Percentiles rank a stretch among this genome's conserved stretches.
Evolutionary conservation across 345 rosid genomes (phyloP).

Genomic region (Euphorbia peplus): DNA sequence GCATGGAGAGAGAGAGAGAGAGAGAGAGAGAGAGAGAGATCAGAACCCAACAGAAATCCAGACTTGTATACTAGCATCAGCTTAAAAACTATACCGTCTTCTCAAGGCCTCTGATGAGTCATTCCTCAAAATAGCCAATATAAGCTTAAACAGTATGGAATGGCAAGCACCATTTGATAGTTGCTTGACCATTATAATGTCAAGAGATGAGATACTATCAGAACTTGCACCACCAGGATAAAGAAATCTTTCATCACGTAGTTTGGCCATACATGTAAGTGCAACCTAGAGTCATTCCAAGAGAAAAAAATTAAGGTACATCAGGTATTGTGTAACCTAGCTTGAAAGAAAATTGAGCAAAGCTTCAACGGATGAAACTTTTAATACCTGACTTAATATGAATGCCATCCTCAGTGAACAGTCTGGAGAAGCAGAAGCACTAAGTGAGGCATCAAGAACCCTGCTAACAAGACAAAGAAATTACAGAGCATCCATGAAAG

Average conservation of each 20-base stretch:
- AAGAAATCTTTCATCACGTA: conserved; percentile 80
- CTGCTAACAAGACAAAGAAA: conserved; percentile 42
- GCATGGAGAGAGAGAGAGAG: conserved; percentile 16
- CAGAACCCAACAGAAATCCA: conserved; percentile 15
- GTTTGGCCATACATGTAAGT: conserved; percentile 95
- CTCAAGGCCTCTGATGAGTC: conserved; percentile 95
- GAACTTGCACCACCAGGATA: conserved; percentile 61
- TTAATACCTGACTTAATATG: conserved; percentile 63
- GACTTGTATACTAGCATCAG: conserved; percentile 15
- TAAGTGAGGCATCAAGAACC: conserved; percentile 85
- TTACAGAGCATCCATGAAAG: conserved; percentile 22
- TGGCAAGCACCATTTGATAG: conserved; percentile 91
- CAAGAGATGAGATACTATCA: conserved; percentile 77
- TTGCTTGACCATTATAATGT: conserved; percentile 72
- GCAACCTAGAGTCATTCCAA: conserved; percentile 59
- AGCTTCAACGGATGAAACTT: background rate
- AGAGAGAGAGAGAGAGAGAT: conserved; percentile 16
- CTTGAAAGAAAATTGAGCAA: background rate
- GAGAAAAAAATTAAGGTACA: conserved; percentile 8
- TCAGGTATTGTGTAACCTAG: background rate
- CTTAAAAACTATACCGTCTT: conserved; percentile 64
- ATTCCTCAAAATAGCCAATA: conserved; percentile 75
- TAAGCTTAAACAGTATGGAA: conserved; percentile 75
- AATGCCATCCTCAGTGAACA: conserved; percentile 92
- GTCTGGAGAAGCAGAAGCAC: conserved; percentile 92